Percentiles rank a stretch among this genome's conserved stretches.
These are phyloP conservation scores for Sistotremastrum niveocremeum DNA, from an alignment of 768 basidiomycete species.

Conservation along the genomic window DNA sequence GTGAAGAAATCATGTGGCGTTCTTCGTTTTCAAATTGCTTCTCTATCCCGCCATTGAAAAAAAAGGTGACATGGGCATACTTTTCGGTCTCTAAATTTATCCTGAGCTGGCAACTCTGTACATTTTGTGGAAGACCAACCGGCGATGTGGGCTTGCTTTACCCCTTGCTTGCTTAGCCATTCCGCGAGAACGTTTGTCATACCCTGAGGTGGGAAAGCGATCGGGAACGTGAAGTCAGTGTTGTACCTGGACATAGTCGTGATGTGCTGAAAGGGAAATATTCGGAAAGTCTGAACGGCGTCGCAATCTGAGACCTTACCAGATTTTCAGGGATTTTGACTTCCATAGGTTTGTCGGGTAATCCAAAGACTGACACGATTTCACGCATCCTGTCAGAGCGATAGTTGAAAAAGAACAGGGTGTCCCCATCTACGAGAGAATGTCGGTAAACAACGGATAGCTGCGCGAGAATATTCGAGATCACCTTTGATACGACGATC, in stretches of 20 bases:
- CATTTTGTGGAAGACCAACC: slow-evolving; percentile 25
- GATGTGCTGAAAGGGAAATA: slow-evolving; percentile 40
- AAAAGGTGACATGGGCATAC: slow-evolving; percentile 95
- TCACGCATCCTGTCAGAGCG: slow-evolving; percentile 95
- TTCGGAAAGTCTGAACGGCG: not conserved
- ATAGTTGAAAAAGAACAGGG: slow-evolving; percentile 95
- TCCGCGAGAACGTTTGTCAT: slow-evolving; percentile 95
- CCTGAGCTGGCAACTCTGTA: not conserved
- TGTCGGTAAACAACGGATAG: not conserved
- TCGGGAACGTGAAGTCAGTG: slow-evolving; percentile 73
- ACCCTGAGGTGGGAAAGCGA: slow-evolving; percentile 86
- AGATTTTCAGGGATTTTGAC: slow-evolving; percentile 69
- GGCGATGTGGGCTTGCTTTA: slow-evolving; percentile 83
- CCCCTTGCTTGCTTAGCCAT: slow-evolving; percentile 65
- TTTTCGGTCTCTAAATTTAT: slow-evolving; percentile 72
- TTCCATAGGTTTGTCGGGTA: slow-evolving; percentile 75
- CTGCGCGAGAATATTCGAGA: not conserved
- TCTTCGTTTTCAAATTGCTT: slow-evolving; percentile 79
- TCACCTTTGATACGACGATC: slow-evolving; percentile 72
- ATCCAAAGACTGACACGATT: slow-evolving; percentile 67
- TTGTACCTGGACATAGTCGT: slow-evolving; percentile 94
- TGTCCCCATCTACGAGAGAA: slow-evolving; percentile 52
- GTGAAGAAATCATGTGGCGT: slow-evolving; percentile 79
- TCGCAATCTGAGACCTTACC: slow-evolving; percentile 26
- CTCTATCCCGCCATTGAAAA: slow-evolving; percentile 95